Conservation (phyloP, 345 rosid genomes). For the Moricandia arvensis region DNA sequence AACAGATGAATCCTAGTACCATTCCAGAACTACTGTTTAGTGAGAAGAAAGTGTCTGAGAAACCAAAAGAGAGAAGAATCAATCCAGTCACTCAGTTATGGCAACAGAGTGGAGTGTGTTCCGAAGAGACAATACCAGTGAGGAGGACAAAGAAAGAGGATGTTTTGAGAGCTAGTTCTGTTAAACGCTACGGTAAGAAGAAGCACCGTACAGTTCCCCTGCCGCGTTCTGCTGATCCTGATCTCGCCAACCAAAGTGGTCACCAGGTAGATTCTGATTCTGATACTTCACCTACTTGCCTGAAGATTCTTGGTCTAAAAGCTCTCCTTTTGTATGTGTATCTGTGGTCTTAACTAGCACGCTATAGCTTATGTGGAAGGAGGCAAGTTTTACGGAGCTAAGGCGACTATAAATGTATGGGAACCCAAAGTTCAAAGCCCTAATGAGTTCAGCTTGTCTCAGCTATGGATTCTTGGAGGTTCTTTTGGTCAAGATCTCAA, state of each 20-base stretch:
- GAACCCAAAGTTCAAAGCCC: slow-evolving; percentile 64
- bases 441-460: slow-evolving; percentile 73
- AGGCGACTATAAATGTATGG: slow-evolving; percentile 72
- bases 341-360: slow-evolving; percentile 41
- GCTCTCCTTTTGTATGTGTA: slow-evolving; percentile 7
- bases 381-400: slow-evolving; percentile 66
- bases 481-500: slow-evolving; percentile 74
- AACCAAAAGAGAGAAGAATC: slow-evolving; percentile 24
- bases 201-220: slow-evolving; percentile 49
- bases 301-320: slow-evolving; percentile 4
- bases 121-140: slow-evolving; percentile 61
- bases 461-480: slow-evolving; percentile 73
- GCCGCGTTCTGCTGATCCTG: slow-evolving; percentile 57
- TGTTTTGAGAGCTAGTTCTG: slow-evolving; percentile 58
- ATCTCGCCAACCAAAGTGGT: slow-evolving; percentile 49
- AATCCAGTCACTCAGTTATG: slow-evolving; percentile 47
- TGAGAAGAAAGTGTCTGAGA: slow-evolving; percentile 41
- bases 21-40: slow-evolving; percentile 46
- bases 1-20: slow-evolving; percentile 53
- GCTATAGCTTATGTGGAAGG: slow-evolving; percentile 69
- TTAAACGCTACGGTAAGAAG: slow-evolving; percentile 60
- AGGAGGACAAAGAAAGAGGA: slow-evolving; percentile 63
- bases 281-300: background rate
- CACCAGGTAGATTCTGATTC: slow-evolving; percentile 40
- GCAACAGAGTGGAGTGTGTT: slow-evolving; percentile 58